A percentile compares a stretch with the other conserved stretches of the same genome.
phyloP scores from a whole-genome alignment of 106 monocot species.

The Amphibolis antarctica region DNA sequence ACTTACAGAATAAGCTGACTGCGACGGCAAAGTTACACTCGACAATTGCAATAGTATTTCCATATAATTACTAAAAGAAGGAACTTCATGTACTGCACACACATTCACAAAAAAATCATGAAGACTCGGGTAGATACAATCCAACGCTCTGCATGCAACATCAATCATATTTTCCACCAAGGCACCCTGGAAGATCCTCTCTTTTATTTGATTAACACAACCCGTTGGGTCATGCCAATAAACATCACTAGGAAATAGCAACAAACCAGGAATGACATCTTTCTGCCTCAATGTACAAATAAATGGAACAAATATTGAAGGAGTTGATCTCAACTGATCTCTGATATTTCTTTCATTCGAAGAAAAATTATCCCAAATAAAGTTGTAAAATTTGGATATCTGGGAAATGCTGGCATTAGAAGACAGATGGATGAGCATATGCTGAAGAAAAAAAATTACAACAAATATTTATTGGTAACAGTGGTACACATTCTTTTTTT shows the following conservation, averaged over 20 bases:
- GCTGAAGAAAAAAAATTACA: background rate
- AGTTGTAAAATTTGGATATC: constrained; percentile 71
- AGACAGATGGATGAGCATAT: background rate
- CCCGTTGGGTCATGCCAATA: constrained; percentile 93
- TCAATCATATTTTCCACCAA: constrained; percentile 3
- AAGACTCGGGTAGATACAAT: constrained; percentile 53
- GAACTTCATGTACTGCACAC: constrained; percentile 52
- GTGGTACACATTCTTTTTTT: too few relatives aligned
- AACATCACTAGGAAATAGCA: constrained; percentile 46
- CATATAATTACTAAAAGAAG: constrained; percentile 45
- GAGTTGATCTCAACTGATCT: constrained; percentile 29
- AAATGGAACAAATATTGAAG: constrained; percentile 71
- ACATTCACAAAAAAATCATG: constrained; percentile 71
- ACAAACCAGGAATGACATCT: constrained; percentile 35
- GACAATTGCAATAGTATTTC: constrained; percentile 59
- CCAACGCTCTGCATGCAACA: constrained; percentile 28
- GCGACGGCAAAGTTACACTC: constrained; percentile 39
- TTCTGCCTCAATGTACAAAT: constrained; percentile 10
- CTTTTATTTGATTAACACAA: constrained; percentile 50
- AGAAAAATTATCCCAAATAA: constrained; percentile 36
- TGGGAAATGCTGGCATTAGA: constrained; percentile 42
- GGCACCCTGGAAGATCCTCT: constrained; percentile 11
- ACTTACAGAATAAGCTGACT: constrained; percentile 57
- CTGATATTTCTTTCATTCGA: constrained; percentile 22
- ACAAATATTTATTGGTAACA: too few relatives aligned